Evolutionary conservation across 1,284 basidiomycete genomes (phyloP).

Genomic region (Xanthoconium separans): DNA sequence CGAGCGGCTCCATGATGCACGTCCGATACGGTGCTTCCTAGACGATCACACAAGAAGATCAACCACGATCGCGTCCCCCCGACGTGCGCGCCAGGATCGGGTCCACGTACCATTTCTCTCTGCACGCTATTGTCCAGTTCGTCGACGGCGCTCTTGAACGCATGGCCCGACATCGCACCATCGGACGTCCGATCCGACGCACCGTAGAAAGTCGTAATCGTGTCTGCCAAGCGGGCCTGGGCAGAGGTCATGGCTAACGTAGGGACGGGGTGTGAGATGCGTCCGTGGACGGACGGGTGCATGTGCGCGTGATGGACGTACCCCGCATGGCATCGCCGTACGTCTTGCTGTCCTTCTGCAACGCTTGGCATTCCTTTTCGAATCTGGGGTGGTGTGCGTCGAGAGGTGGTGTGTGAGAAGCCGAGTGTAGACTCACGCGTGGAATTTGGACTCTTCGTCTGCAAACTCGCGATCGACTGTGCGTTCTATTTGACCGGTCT

Average conservation of each 20-base stretch:
- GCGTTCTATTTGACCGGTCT: slow-evolving; percentile 96
- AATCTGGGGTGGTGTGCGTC: slow-evolving; percentile 50
- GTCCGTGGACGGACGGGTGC: background rate
- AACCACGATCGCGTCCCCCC: slow-evolving; percentile 6
- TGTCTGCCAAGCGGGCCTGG: slow-evolving; percentile 93
- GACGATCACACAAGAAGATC: background rate
- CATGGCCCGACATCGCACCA: slow-evolving; percentile 95
- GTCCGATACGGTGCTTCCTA: slow-evolving; percentile 94
- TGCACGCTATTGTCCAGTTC: slow-evolving; percentile 88
- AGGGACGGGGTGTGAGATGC: background rate
- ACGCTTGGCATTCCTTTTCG: slow-evolving; percentile 88
- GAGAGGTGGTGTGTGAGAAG: background rate
- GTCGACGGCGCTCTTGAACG: slow-evolving; percentile 94
- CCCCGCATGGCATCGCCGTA: slow-evolving; percentile 95
- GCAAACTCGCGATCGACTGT: slow-evolving; percentile 94
- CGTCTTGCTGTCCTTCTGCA: slow-evolving; percentile 95
- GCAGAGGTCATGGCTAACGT: slow-evolving; percentile 79
- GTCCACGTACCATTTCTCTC: slow-evolving; percentile 70
- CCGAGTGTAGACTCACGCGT: slow-evolving; percentile 58
- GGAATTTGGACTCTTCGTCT: slow-evolving; percentile 90
- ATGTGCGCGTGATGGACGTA: slow-evolving; percentile 37
- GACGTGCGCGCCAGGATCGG: background rate
- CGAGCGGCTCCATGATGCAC: slow-evolving; percentile 92
- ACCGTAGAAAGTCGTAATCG: slow-evolving; percentile 91
- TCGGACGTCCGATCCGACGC: slow-evolving; percentile 83